Base-by-base conservation (phyloP, 2,329 filamentous ascomycete genomes). In the Monilinia fructicola region DNA sequence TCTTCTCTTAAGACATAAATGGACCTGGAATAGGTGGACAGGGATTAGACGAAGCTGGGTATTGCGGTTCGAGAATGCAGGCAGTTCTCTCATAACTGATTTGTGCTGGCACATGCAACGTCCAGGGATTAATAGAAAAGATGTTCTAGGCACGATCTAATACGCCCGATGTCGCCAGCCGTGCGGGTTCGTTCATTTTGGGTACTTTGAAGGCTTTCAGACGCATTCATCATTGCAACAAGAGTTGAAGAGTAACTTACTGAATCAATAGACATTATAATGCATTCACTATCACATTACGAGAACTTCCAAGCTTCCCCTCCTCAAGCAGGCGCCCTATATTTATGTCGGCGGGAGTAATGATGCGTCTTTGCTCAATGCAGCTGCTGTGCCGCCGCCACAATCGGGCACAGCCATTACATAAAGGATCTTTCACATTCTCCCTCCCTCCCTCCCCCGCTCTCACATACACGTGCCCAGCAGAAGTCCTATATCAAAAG, bases 61-160 rank as follows among this genome's bases (percentile, higher is more conserved):
- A 26, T 23, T 18, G 28, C 28, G 14, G 7, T 21, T 26, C 46
- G 28, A 48, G n/a, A 35, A 38, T 48, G 28, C 18, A 48, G 44
- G 28, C 28, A 26, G 50, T 50, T 18, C 11, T 26, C n/a, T 60
- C 26, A 18, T 23, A 18, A 10, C 44, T 50, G 44, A 38, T 60
- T 26, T 38, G 44, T 60, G 44, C 58, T 60, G 58, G 58, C 58
- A 58, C 40, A 60, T 50, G 10, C 4, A 50, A 60, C 44, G 9
- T 44, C 9, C 44, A 38, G 11, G 16, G 14, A 16, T 38, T 26
- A 18, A 60, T 60, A 26, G 44, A 26, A 38, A 28, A 7, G 4
- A 38, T 35, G 28, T 4, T 50, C n/a, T 60, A 28, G 21, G 44
- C 18, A 46, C 35, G n/a, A 31, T 46, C 2, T 14, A 31, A 46